Percentiles rank a stretch among this genome's conserved stretches.
Evolutionary conservation across 345 rosid genomes (phyloP).

Genomic region (Gossypium bickii): DNA sequence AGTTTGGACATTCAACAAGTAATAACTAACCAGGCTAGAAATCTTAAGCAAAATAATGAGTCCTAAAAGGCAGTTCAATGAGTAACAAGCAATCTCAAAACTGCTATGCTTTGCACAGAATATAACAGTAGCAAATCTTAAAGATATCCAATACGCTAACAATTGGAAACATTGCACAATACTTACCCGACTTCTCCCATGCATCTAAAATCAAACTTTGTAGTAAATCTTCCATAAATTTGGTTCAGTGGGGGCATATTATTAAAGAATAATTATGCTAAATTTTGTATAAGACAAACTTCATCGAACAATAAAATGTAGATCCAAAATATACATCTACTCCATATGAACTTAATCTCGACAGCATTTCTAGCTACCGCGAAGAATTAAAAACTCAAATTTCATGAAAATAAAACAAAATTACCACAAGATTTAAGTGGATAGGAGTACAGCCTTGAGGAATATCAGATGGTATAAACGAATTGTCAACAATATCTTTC

Average conservation of each 20-base stretch:
- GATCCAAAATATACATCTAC: background rate
- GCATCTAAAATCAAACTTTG: background rate
- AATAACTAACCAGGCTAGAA: background rate
- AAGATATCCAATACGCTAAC: background rate
- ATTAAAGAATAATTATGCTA: background rate
- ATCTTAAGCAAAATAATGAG: background rate
- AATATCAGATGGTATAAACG: conserved; percentile 37
- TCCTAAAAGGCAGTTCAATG: background rate
- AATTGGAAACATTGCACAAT: background rate
- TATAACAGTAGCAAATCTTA: background rate
- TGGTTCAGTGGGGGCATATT: background rate
- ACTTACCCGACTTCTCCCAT: background rate
- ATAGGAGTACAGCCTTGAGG: conserved; percentile 70
- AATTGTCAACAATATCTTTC: conserved; percentile 40
- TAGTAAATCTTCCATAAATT: background rate
- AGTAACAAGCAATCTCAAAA: background rate
- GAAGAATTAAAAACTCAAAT: background rate
- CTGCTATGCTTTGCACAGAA: background rate
- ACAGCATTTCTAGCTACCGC: background rate
- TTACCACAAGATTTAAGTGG: conserved; percentile 92
- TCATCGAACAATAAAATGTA: background rate
- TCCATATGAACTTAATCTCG: background rate
- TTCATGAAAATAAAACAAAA: background rate
- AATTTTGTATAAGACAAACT: background rate
- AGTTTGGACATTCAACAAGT: background rate